These are phyloP conservation scores for Isoetes engelmannii DNA, from an alignment of 83 land plant genomes.

Conservation along the genomic window DNA sequence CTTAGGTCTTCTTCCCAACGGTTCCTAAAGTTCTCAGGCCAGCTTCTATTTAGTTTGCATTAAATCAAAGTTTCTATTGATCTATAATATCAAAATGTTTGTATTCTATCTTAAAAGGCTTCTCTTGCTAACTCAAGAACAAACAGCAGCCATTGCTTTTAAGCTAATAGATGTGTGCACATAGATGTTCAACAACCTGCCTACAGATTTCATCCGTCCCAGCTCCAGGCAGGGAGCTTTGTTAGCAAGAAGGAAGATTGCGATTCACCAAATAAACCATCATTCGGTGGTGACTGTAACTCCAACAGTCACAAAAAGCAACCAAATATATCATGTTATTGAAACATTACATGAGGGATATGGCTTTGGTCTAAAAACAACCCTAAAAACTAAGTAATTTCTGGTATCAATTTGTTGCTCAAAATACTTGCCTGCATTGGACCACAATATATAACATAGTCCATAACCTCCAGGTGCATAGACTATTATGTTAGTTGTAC, in stretches of 20 bases:
- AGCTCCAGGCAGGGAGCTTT: too few relatives aligned
- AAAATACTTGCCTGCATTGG: constrained; percentile 2
- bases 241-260: background rate
- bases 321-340: background rate
- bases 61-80: too few relatives aligned
- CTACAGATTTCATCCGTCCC: too few relatives aligned
- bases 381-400: background rate
- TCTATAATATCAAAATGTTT: too few relatives aligned
- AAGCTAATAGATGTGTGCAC: too few relatives aligned
- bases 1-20: too few relatives aligned
- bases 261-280: background rate
- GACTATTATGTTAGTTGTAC: constrained; percentile 2
- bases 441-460: constrained; percentile 5
- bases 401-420: background rate
- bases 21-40: too few relatives aligned
- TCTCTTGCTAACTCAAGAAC: too few relatives aligned
- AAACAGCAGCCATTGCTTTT: too few relatives aligned
- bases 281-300: constrained; percentile 6
- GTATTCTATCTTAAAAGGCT: too few relatives aligned
- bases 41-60: too few relatives aligned
- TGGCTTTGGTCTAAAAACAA: background rate
- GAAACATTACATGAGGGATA: background rate
- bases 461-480: constrained; percentile 2
- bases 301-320: constrained; percentile 5
- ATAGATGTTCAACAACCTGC: too few relatives aligned